Base-by-base conservation (phyloP, 805 yeast species). In the Pichia insulana region DNA sequence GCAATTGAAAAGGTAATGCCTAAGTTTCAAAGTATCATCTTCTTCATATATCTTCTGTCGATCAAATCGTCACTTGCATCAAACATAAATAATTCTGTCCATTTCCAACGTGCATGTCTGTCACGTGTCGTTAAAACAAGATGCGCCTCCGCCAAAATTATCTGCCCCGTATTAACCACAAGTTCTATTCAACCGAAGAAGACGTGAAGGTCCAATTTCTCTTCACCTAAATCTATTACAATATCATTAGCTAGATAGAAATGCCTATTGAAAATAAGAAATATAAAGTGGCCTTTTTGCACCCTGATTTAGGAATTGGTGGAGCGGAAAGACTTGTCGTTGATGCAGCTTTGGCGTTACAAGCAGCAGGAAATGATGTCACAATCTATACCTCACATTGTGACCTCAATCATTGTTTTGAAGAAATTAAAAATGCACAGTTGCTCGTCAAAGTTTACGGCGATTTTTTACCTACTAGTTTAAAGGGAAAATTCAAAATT, bases 291-390 rank as follows among this genome's bases (percentile, higher is more conserved):
- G 96, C 96, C 2, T 85, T 92, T 53, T 64, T 92, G 4, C 98
- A 92, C 57, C 98, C 98, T 0, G 98, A 92, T 63, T 65, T 92
- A 41, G 98, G 98, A 0, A 90, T 90, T 44, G 98, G 88, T 5
- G 99, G 99, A 4, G 99, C 99, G 1, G 99, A 92, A 58, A 70
- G 99, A 45, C 70, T 94, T n/a, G 88, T 92, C 2, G 96, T 92
- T 1, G 99, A 92, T 62, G 88, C 95, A 3, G 98, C 97, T 0
- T 67, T 87, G 3, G 95, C 96, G 0, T 64, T 92, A 22, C 87
- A 90, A 55, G 70, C 76, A 2, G 78, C 80, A 6, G 27, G 36
- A 16, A 48, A 69, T 67, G 1, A 47, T 2, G 78, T 92, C 10
- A 69, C 71, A 2, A 71, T 89, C 5, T 87, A 71, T 63, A 90